A percentile compares a stretch with the other conserved stretches of the same genome.
Conservation (phyloP, 345 rosid species). For the Populus simonii region DNA sequence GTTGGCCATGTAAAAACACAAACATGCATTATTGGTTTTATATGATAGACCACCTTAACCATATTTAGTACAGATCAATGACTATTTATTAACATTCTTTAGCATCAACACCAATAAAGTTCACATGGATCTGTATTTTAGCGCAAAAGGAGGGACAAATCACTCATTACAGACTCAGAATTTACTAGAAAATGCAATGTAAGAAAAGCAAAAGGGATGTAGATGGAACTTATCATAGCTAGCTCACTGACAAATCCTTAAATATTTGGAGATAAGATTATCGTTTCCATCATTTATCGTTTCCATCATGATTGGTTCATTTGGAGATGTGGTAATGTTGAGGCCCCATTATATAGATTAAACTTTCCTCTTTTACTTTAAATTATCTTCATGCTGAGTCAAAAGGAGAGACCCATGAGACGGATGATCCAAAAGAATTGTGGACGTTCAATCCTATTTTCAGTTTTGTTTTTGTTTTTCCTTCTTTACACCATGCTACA, state of each 20-base stretch:
- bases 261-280: not conserved
- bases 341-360: not conserved
- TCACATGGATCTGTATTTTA: not conserved
- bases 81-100: not conserved
- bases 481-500: not conserved
- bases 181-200: not conserved
- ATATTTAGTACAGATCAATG: not conserved
- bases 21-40: not conserved
- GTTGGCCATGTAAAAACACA: not conserved
- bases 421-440: not conserved
- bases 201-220: not conserved
- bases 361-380: not conserved
- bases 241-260: not conserved
- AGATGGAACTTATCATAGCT: not conserved
- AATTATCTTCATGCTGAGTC: not conserved
- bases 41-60: not conserved
- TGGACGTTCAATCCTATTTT: not conserved
- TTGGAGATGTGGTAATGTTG: not conserved
- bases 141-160: not conserved
- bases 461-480: not conserved
- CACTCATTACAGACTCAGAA: not conserved
- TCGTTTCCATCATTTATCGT: not conserved
- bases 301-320: not conserved
- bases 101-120: not conserved
- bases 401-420: not conserved